Evolutionary conservation across 345 rosid genomes (phyloP), one percentile per base, ranked within the genome.

Genomic region (Eucalyptus melliodora): DNA sequence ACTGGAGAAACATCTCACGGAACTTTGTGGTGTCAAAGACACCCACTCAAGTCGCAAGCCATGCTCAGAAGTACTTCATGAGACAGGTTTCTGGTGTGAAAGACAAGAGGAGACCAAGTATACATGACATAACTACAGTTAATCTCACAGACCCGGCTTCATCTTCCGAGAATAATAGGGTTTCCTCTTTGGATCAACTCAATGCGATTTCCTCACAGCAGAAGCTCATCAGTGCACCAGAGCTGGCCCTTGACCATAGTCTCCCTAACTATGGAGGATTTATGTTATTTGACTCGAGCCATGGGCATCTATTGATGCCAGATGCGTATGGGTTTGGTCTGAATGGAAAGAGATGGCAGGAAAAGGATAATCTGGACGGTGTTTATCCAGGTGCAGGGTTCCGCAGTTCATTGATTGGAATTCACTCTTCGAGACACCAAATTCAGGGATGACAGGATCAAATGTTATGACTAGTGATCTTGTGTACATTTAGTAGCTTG

Each of bases 11-110:
- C 91, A 98, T 98, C 45, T 97, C 99, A 0, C 90, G 99, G 87
- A 96, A 98, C 89, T 96, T 93, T 49, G 99, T 98, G 16, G 92
- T 94, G 86, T 93, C 99, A 1, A 97, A 97, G 94, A 97, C 99
- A 5, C 98, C 99, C 34, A 97, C 99, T 44, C 99, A 98, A 92
- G 99, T 98, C 11, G 99, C 99, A 21, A 98, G 99, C 93, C 99
- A 98, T 89, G 99, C 99, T 23, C 99, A 98, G 90, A 98, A 98
- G 92, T 98, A 98, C 92, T 98, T 96, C 89, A 97, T 96, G 50
- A 93, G 99, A 92, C 98, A 98, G 90, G 94, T 93, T 80, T 93
- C 99, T 4, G 98, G 96, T 69, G 95, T 94, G 86, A 97, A 96
- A 89, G 98, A 97, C 50, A 96, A 97, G 93, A 95, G 96, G 88